Base-by-base conservation (phyloP, 129 eudicot genomes). In the Artemisia tridentata region DNA sequence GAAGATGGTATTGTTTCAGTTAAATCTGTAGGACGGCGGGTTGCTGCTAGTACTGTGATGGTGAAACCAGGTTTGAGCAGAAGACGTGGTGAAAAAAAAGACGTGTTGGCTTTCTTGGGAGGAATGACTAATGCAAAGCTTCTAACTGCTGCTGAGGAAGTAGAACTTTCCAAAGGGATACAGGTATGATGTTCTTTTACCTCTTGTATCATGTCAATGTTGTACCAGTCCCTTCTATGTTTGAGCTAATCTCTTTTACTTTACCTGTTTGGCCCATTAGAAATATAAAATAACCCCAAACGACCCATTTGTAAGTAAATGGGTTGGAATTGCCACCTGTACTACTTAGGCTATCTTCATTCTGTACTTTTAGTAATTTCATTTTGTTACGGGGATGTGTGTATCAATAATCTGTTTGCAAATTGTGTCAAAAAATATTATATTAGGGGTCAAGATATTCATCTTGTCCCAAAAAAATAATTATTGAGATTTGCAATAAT, bases 111-210 rank as follows among this genome's bases (percentile, higher is more conserved):
- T 52, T 84, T 83, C 72, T 76, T 93, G 77, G 84, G 96, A 70
- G 96, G 87, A 66, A 87, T 84, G 38, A 77, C 92, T 15, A 56
- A 50, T 20, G 87, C 88, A 21, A 85, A 66, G 90, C 99, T 93
- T 66, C 88, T 93, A 48, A 83, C 97, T 27, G 91, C 92, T 67
- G 74, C 74, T 7, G 99, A 93, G 78, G 99, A 93, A 72, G 85
- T 76, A 68, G 80, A 81, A 79, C 79, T 87, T 69, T 89, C 99
- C 6, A 79, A 64, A 80, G 99, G 99, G 73, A 87, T 93, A 65
- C 97, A 93, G 99, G 99, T 87, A 63, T 18, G 72, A 17, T 53
- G 23, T 29, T 75, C 31, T 19, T 55, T 14, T 65, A n/a, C 45
- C 52, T 53, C 27, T 51, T 20, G 15, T 7, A 38, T 38, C 45